Evolutionary conservation across 1,139 yeast species (phyloP).

Genomic region (Meyerozyma carpophila): DNA sequence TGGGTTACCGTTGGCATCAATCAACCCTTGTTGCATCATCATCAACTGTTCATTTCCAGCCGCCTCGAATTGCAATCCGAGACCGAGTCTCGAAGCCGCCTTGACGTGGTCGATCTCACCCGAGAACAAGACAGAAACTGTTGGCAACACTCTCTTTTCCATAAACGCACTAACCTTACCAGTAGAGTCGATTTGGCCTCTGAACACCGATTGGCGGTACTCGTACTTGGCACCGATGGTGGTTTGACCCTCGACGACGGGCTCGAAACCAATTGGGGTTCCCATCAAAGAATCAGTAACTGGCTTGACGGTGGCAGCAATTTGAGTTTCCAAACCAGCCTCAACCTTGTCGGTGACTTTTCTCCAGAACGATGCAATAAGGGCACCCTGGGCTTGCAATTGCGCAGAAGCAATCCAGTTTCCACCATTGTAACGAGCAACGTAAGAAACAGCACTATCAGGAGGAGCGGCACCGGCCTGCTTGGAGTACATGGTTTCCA

Average conservation of each 20-base stretch:
- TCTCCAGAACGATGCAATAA: slow-evolving; percentile 91
- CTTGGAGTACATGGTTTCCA: slow-evolving; percentile 86
- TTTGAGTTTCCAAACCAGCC: slow-evolving; percentile 92
- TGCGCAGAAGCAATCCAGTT: slow-evolving; percentile 95
- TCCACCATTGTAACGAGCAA: slow-evolving; percentile 82
- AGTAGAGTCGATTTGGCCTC: slow-evolving; percentile 88
- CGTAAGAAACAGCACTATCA: slow-evolving; percentile 86
- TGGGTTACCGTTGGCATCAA: slow-evolving; percentile 79
- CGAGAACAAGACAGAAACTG: slow-evolving; percentile 80
- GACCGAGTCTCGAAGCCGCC: slow-evolving; percentile 78
- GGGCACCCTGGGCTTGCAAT: slow-evolving; percentile 87
- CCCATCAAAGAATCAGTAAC: slow-evolving; percentile 78
- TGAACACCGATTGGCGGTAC: slow-evolving; percentile 91
- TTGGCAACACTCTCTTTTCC: slow-evolving; percentile 92
- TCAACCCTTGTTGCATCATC: slow-evolving; percentile 72
- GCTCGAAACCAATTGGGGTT: slow-evolving; percentile 74
- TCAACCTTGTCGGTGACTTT: slow-evolving; percentile 88
- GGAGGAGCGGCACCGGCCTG: slow-evolving; percentile 76
- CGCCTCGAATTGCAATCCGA: slow-evolving; percentile 91
- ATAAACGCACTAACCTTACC: slow-evolving; percentile 90
- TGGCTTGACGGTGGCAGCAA: slow-evolving; percentile 75
- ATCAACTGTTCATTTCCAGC: slow-evolving; percentile 88
- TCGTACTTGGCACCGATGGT: slow-evolving; percentile 97
- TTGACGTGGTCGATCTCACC: slow-evolving; percentile 91
- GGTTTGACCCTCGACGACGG: slow-evolving; percentile 85